Evolutionary conservation across 177 flowering plant genomes (phyloP), one percentile per base, ranked within the genome.

Genomic region (Telopea speciosissima): DNA sequence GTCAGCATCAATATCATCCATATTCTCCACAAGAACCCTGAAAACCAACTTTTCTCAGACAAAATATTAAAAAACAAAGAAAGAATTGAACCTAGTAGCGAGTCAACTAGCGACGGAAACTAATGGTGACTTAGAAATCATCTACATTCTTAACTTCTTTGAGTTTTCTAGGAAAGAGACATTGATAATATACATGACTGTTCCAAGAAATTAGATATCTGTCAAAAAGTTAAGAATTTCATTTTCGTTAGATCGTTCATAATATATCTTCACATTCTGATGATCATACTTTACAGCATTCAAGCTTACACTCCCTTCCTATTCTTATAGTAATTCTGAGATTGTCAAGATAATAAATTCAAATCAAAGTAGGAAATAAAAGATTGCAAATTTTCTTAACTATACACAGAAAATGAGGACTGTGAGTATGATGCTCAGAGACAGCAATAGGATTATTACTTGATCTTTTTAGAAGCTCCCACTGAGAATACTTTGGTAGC

Each of bases 1-100:
- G 78, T 89, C 99, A 36, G 90, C 92, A 80, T 88, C 97, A 24
- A 79, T 69, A 77, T 92, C 93, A 74, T 88, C 97, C 97, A 95
- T 87, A 68, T 68, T 82, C 79, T 90, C 97, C 16, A 95, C 96
- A 23, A 95, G 72, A 58, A 95, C 88, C 82, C 95, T 89, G 87
- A n/a, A 58, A 67, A 59, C 31, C 42, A 28, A 42, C 28, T 59
- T 70, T 24, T 22, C 9, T 36, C 33, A 70, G 40, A 13, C 44
- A 68, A 56, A 8, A 24, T 5, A 11, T 12, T 49, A 11, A 58
- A 58, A 58, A 58, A 58, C 22, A 19, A 58, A 58, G n/a, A 21
- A 52, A 14, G 2, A 21, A 8, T 7, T n/a, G 23, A 58, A 19
- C 1, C n/a, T 58, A 58, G n/a, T n/a, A 21, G 24, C n/a, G 8